Conservation (phyloP, 768 basidiomycete genomes). For the Brasilioporus rufonigricans region DNA sequence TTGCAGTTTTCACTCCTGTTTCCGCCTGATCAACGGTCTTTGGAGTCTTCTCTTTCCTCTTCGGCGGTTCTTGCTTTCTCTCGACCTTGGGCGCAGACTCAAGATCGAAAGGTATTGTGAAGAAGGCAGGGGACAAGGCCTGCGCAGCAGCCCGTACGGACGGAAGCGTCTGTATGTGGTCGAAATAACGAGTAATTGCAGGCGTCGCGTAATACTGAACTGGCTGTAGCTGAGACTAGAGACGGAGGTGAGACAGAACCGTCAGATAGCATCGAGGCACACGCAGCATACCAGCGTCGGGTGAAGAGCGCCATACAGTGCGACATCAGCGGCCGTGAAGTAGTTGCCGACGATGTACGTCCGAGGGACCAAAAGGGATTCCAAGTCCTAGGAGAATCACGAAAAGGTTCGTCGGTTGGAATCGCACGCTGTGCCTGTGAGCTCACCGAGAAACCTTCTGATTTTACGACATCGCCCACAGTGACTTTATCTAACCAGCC, state of each 20-base stretch:
- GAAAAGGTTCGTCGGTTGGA: background rate
- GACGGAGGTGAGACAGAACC: conserved; percentile 5
- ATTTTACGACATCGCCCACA: conserved; percentile 45
- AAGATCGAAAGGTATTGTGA: conserved; percentile 65
- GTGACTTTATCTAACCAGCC: conserved; percentile 70
- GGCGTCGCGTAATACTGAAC: conserved; percentile 78
- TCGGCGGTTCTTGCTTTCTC: conserved; percentile 67
- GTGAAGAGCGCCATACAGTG: conserved; percentile 87
- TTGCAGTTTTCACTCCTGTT: conserved; percentile 24
- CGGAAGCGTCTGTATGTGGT: conserved; percentile 81
- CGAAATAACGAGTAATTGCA: conserved; percentile 88
- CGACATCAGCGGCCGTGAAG: conserved; percentile 87
- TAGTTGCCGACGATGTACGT: conserved; percentile 87
- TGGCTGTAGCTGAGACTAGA: conserved; percentile 67
- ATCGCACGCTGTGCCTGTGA: background rate
- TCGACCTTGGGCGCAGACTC: conserved; percentile 71
- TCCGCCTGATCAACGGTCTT: conserved; percentile 33
- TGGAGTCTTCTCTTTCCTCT: conserved; percentile 70
- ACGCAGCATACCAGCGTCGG: conserved; percentile 63
- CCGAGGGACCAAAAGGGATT: conserved; percentile 65
- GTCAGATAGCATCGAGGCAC: background rate
- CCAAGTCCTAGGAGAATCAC: conserved; percentile 54
- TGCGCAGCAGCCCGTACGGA: conserved; percentile 58
- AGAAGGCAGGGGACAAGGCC: conserved; percentile 50
- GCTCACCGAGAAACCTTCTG: conserved; percentile 50